Evolutionary conservation across 345 rosid genomes (phyloP), one percentile per base, ranked within the genome.

Genomic region (Camelina neglecta): DNA sequence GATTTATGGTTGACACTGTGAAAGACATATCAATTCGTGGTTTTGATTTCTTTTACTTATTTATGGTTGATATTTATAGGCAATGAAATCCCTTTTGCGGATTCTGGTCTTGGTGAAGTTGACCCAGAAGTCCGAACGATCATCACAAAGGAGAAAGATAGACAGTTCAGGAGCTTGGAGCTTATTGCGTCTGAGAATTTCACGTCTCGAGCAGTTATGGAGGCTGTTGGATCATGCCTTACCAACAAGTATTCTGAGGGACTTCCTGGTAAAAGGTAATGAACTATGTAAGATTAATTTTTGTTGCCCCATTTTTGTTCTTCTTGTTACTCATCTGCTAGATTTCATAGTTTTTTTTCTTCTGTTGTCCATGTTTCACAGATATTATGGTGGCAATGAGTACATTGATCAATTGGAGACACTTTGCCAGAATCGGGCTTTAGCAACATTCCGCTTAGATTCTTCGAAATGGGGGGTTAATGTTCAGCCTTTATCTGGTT

Each of bases 221-320:
- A 92, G 81, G 94, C 97, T 13, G 92, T 90, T 80, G 97, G 98
- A 7, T 94, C 98, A 39, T 91, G 98, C 80, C 89, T 91, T 65
- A 92, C 93, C 64, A 91, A 92, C 82, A 94, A 94, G 85, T 90
- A 89, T 67, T 94, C 98, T 61, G 93, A 94, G 84, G 98, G 98
- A 56, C 72, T 94, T 3, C 98, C 96, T 60, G 97, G 96, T 53
- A 94, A 92, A 86, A 90, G 98, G 97, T 87, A 83, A 83, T 59
- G 51, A 60, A 66, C 2, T 5, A 45, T 60, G n/a, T 4, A 20
- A 21, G 11, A 71, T 4, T 60, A 48, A 49, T 39, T 2, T 65
- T 7, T 60, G 5, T 66, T 36, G 5, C 20, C 9, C 11, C 13
- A 66, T 18, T 6, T 71, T 64, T 65, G 31, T 57, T 33, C 16